Conservation (phyloP, 2,329 filamentous ascomycete genomes). For the Aspergillus sp. region DNA sequence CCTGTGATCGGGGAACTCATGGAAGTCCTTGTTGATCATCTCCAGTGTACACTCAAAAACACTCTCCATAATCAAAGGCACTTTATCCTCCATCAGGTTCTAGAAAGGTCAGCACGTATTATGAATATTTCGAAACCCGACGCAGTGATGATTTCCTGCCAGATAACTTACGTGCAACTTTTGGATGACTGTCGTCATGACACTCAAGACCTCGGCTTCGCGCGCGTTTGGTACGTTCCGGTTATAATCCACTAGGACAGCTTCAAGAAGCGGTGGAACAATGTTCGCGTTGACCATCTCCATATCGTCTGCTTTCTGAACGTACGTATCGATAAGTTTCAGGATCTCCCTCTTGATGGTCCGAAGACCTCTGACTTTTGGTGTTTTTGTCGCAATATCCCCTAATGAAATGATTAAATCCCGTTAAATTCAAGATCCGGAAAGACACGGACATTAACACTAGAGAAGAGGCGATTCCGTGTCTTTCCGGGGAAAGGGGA, state of each 20-base stretch:
- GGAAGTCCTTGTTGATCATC: conserved; percentile 99
- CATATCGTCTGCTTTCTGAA: conserved; percentile 95
- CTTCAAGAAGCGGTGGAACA: conserved; percentile 92
- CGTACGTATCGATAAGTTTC: conserved; percentile 96
- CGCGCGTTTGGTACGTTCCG: conserved; percentile 93
- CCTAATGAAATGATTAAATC: conserved; percentile 50
- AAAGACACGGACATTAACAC: too few relatives aligned
- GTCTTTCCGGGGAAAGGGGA: too few relatives aligned
- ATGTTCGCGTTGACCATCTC: conserved; percentile 91
- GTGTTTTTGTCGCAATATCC: conserved; percentile 94
- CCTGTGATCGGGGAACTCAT: conserved; percentile 95
- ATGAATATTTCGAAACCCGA: neutral
- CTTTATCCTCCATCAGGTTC: conserved; percentile 96
- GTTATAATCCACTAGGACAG: conserved; percentile 93
- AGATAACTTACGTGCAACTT: conserved; percentile 80
- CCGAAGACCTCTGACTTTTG: conserved; percentile 87
- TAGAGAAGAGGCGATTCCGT: neutral
- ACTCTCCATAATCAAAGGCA: conserved; percentile 95
- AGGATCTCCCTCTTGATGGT: conserved; percentile 99
- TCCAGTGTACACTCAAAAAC: conserved; percentile 98
- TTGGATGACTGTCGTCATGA: conserved; percentile 95
- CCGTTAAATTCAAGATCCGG: neutral
- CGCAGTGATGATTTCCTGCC: neutral
- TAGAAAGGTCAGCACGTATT: conserved; percentile 45
- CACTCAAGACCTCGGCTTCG: conserved; percentile 93